A percentile compares a stretch with the other conserved stretches of the same genome.
These are phyloP conservation scores for Nepenthes mirabilis DNA, from an alignment of 148 eudicot genomes.

Conservation along the genomic window DNA sequence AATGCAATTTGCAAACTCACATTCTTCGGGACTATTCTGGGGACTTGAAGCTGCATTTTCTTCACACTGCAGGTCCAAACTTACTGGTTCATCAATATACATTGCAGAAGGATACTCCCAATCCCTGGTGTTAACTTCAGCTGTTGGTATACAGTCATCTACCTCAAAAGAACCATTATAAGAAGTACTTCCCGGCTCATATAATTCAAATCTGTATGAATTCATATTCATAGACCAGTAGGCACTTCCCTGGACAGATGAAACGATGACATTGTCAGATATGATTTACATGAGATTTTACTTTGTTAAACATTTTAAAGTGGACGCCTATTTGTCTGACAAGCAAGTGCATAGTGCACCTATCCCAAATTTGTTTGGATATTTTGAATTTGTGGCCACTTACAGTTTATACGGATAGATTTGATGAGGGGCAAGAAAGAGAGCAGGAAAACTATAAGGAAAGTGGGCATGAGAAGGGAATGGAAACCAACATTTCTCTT, in stretches of 20 bases:
- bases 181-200: conserved; percentile 30
- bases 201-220: conserved; percentile 36
- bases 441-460: too few relatives aligned
- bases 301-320: neutral
- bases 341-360: neutral
- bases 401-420: too few relatives aligned
- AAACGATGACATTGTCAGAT: neutral
- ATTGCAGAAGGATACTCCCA: conserved; percentile 57
- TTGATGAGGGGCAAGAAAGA: too few relatives aligned
- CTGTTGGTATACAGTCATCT: conserved; percentile 24
- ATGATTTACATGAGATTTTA: neutral
- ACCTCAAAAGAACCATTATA: conserved; percentile 40
- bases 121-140: conserved; percentile 37
- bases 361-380: neutral
- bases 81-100: conserved; percentile 34
- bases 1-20: conserved; percentile 24
- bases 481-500: neutral
- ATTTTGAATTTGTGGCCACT: neutral
- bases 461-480: too few relatives aligned
- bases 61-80: conserved; percentile 28
- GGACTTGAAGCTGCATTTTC: conserved; percentile 27
- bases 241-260: conserved; percentile 33
- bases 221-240: conserved; percentile 63
- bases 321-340: neutral
- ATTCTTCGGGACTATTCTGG: conserved; percentile 44